Evolutionary conservation across 2,329 filamentous ascomycete species (phyloP), one percentile per base, ranked within the genome.

Genomic region (Arachnopeziza araneosa): DNA sequence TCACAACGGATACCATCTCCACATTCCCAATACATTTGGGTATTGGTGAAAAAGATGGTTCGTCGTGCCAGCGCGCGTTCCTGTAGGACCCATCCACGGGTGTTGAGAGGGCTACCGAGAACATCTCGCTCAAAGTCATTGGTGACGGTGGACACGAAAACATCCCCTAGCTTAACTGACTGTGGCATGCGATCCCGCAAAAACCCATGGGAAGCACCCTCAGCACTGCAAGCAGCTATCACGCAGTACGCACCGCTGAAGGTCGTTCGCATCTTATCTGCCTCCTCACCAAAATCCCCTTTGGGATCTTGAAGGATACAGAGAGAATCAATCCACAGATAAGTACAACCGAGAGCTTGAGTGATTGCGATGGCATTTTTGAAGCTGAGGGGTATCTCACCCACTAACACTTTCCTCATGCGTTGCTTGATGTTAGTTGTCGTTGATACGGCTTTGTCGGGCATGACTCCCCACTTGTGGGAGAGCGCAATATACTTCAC

Each of bases 61-160:
- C 76, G 66, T 9, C 71, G 69, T 0, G 75, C 69, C 1, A 78
- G 62, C 0, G 69, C 70, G n/a, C 70, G 65, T 56, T 77, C 76
- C 57, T 77, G 76, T 10, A 76, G 51, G 0, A 77, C 75, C 76
- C 75, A 77, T 1, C 72, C 75, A 5, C 76, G 65, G 14, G 60
- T 64, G 55, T 71, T 75, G 1, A 78, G 63, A 0, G 61, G 21
- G 0, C 70, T 65, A 23, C 72, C 56, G 0, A 71, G 63, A 0
- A 77, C 75, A n/a, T 77, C 59, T 21, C 24, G 10, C 4, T 66
- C 52, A 59, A 76, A 76, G 60, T 76, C 63, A 54, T 75, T 74
- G 1, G 74, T 67, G 30, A 44, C 36, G 36, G 17, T n/a, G n/a
- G n/a, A n/a, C n/a, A n/a, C n/a, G n/a, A n/a, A n/a, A n/a, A n/a